Evolutionary conservation across 2,329 filamentous ascomycete species (phyloP), one percentile per base, ranked within the genome.

Genomic region (Aspergillus fructus): DNA sequence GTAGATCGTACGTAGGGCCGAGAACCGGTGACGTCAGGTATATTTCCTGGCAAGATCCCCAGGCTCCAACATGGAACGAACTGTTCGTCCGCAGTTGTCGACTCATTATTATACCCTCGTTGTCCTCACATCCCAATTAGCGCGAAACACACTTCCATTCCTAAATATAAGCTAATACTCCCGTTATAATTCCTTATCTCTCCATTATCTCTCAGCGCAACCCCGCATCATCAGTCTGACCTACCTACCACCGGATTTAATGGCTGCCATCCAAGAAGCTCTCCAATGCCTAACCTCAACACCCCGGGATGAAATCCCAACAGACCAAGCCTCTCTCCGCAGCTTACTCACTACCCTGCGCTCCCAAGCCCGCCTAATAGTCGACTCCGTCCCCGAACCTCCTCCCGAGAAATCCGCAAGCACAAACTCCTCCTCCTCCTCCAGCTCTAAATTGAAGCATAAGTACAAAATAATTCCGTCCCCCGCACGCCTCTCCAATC

Each of bases 381-480:
- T 89, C 65, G 89, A 93, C 68, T 93, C 91, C 5, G 83, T 96
- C 1, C 91, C 91, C 3, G 80, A 79, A 24, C 71, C 81, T 11
- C 75, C 81, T 3, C 74, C 53, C 24, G 17, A 49, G 9, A 41
- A 24, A 30, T 30, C 27, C 9, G 27, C 27, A 4, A 27, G 23
- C 43, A 48, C 34, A 37, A 37, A 11, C 27, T 30, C 27, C 27
- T 40, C 37, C 27, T 40, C 37, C 37, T 40, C 37, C 13, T 12
- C 49, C 9, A 23, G 27, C 30, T 34, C 52, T 15, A 27, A 39
- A 19, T 27, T 27, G 19, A 53, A 23, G 13, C 33, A 12, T 17
- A 55, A 37, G 23, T 39, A n/a, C 40, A 51, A 17, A 17, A 24
- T 86, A 52, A 78, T 79, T 42, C 71, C 80, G 53, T 83, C 85